Percentiles rank a stretch among this genome's conserved stretches.
Conservation (phyloP, 1,284 basidiomycete genomes). For the Moesziomyces antarcticus region DNA sequence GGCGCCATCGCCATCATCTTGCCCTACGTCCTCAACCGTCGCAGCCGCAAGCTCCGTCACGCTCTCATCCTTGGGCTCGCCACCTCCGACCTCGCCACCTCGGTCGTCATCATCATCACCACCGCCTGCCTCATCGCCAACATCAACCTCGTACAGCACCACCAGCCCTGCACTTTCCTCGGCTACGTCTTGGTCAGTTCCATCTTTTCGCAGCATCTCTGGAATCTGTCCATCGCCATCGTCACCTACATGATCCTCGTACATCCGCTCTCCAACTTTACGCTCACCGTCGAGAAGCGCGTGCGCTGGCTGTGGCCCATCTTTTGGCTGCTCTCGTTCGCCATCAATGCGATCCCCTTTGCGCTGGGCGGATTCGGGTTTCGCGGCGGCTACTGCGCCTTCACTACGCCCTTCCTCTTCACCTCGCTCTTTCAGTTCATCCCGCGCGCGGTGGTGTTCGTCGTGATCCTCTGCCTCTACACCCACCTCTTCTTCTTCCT, state of each 20-base stretch:
- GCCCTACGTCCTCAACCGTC: constrained; percentile 49
- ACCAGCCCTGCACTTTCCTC: constrained; percentile 46
- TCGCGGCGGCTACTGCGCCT: constrained; percentile 54
- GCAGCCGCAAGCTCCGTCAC: constrained; percentile 56
- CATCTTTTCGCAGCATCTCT: constrained; percentile 60
- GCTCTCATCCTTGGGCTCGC: constrained; percentile 60
- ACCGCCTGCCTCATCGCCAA: constrained; percentile 44
- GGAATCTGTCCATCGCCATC: constrained; percentile 59
- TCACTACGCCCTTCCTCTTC: constrained; percentile 39
- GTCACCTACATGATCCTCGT: constrained; percentile 64
- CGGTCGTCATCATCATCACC: constrained; percentile 51
- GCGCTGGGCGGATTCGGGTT: constrained; percentile 47
- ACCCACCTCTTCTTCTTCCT: constrained; percentile 65
- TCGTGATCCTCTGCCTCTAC: constrained; percentile 57
- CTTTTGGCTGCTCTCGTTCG: constrained; percentile 52
- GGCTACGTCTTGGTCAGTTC: constrained; percentile 51
- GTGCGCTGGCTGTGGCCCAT: constrained; percentile 57
- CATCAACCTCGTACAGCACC: constrained; percentile 37
- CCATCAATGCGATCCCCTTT: constrained; percentile 51
- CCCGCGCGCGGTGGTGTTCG: constrained; percentile 50
- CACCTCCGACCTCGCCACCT: constrained; percentile 54
- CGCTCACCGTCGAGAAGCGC: constrained; percentile 50
- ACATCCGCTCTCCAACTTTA: constrained; percentile 53
- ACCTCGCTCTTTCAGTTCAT: constrained; percentile 54
- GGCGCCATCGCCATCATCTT: constrained; percentile 58